Conservation (phyloP, 2,329 filamentous ascomycete species). For the Teratosphaeria epicoccoides region DNA sequence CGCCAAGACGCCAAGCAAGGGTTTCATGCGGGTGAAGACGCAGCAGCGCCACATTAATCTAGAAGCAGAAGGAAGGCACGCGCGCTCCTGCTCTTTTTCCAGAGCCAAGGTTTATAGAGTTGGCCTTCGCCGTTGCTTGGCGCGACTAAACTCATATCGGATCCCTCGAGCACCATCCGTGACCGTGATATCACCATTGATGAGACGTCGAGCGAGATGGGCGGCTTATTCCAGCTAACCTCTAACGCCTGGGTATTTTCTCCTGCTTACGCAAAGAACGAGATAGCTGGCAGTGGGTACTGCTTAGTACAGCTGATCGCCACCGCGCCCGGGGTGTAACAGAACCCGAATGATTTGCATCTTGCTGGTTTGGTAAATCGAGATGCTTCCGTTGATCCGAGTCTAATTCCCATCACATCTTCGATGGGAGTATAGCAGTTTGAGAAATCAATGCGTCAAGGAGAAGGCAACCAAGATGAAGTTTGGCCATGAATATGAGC, state of each 20-base stretch:
- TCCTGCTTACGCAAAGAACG: not conserved
- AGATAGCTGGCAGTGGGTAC: not conserved
- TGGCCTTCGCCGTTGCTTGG: not conserved
- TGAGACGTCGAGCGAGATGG: not conserved
- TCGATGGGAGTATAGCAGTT: not conserved
- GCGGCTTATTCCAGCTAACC: not conserved
- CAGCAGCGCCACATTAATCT: not conserved
- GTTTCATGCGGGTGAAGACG: not conserved
- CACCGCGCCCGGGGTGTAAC: not conserved
- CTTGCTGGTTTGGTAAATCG: too few species aligned
- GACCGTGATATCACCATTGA: not conserved
- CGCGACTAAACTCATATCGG: not conserved
- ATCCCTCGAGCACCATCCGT: not conserved
- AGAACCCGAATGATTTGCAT: too few species aligned
- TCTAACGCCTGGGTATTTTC: not conserved
- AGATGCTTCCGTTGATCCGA: too few species aligned
- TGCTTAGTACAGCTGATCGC: not conserved
- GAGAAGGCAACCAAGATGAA: conserved; percentile 51
- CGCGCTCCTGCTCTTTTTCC: not conserved
- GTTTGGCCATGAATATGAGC: conserved; percentile 70
- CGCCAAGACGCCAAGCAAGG: not conserved
- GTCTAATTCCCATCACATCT: too few species aligned
- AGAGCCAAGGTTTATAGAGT: not conserved
- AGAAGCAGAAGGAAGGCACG: not conserved
- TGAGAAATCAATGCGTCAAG: not conserved